Evolutionary conservation across 1,284 basidiomycete species (phyloP), one percentile per base, ranked within the genome.

Genomic region (Apiotrichum siamense): DNA sequence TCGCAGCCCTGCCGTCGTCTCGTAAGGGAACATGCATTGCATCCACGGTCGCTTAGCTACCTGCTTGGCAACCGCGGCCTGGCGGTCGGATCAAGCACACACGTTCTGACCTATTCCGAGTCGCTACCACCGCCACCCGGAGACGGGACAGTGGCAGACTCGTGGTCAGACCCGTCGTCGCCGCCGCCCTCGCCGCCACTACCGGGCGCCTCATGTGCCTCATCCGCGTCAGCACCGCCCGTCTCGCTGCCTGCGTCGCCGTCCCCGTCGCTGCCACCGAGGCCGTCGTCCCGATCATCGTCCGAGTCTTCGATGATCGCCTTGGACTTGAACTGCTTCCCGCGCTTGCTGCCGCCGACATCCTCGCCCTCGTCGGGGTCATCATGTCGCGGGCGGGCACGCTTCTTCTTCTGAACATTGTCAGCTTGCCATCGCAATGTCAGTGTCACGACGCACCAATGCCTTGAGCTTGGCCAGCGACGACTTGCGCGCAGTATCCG

Each of bases 321-420:
- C 58, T 73, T 73, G 20, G 69, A 72, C 62, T 73, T 73, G 55
- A 62, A 69, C 56, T 65, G 59, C 50, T 67, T 66, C 7, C 66
- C 67, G 48, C 61, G 54, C 50, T n/a, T 20, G 25, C 12, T 15
- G 18, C 65, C 62, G n/a, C 57, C 52, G 31, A 51, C 54, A n/a
- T 57, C 62, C 9, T 35, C 57, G 13, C 50, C 62, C 3, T 63
- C 67, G 54, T 67, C 67, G 4, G 65, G 65, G 49, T 64, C 59
- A 54, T 63, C 61, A 38, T 46, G 50, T 41, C 43, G 55, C 40
- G n/a, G n/a, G n/a, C n/a, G n/a, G n/a, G 44, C 47, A 48, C 24
- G 7, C 40, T 26, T 43, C 26, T 33, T 48, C 35, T 45, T 38
- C 20, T 47, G 60, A 46, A 27, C 27, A 44, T n/a, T 41, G 43